Evolutionary conservation across 306 rosid species (phyloP).

Genomic region (Urtica urens): DNA sequence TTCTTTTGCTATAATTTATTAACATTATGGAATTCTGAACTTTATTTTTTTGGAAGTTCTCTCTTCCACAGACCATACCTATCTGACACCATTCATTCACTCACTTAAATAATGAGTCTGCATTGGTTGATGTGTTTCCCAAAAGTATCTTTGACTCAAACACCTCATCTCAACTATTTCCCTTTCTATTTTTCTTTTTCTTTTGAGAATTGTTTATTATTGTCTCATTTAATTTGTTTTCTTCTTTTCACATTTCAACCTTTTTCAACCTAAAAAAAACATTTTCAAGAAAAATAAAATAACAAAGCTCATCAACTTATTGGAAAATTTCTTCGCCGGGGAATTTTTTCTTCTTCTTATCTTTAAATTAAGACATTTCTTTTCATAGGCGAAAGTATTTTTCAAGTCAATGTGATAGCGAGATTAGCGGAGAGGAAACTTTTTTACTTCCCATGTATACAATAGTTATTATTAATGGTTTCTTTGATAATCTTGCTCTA

Average conservation of each 20-base stretch:
- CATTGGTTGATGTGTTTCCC: slow-evolving; percentile 25
- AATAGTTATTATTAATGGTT: no score
- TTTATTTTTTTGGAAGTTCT: neutral
- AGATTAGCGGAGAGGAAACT: slow-evolving; percentile 30
- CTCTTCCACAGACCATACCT: neutral
- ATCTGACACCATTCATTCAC: slow-evolving; percentile 13
- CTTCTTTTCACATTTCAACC: neutral
- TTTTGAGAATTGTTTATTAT: neutral
- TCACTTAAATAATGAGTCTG: slow-evolving; percentile 11
- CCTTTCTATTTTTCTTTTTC: neutral
- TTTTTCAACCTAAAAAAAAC: slow-evolving; percentile 7
- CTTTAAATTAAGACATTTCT: neutral
- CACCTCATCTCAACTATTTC: neutral
- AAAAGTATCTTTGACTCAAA: slow-evolving; percentile 42
- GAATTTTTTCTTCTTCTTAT: neutral
- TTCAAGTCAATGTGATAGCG: slow-evolving; percentile 13
- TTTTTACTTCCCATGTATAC: no score
- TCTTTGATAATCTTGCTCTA: no score
- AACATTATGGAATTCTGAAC: slow-evolving; percentile 35
- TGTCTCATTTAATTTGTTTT: neutral
- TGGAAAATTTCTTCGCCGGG: no score
- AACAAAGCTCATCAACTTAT: neutral
- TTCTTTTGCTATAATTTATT: neutral
- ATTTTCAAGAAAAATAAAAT: slow-evolving; percentile 3
- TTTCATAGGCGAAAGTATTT: neutral